Evolutionary conservation across 2,329 filamentous ascomycete genomes (phyloP).

Genomic region (Microsporum audouinii): DNA sequence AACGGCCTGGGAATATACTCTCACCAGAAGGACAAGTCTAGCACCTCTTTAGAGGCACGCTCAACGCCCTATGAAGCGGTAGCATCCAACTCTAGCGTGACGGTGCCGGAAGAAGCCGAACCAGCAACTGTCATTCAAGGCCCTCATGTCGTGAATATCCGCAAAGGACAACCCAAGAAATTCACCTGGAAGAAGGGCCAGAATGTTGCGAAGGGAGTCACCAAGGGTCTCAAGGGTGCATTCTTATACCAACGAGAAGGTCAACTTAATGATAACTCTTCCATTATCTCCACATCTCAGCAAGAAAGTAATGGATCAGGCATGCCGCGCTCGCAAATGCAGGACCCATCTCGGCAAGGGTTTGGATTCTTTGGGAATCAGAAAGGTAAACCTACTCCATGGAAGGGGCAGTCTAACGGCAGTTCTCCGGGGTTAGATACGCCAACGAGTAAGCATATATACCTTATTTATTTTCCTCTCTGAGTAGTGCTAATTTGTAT

Average conservation of each 20-base stretch:
- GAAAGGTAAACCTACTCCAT: slow-evolving; percentile 32
- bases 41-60: slow-evolving; percentile 32
- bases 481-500: slow-evolving; percentile 8
- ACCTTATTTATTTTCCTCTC: not conserved
- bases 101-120: slow-evolving; percentile 55
- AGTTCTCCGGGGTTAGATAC: slow-evolving; percentile 30
- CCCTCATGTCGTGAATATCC: slow-evolving; percentile 89
- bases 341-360: slow-evolving; percentile 44
- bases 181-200: slow-evolving; percentile 99
- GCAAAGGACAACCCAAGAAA: slow-evolving; percentile 87
- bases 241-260: slow-evolving; percentile 55
- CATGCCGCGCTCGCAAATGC: slow-evolving; percentile 30
- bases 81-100: slow-evolving; percentile 45
- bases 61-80: slow-evolving; percentile 40
- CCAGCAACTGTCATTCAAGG: slow-evolving; percentile 51
- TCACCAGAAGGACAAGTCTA: slow-evolving; percentile 42
- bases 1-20: slow-evolving; percentile 55
- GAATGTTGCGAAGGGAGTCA: slow-evolving; percentile 84
- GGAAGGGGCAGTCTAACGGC: slow-evolving; percentile 33
- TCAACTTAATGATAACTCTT: slow-evolving; percentile 52
- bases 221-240: slow-evolving; percentile 85
- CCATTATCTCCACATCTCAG: slow-evolving; percentile 46
- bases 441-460: slow-evolving; percentile 27
- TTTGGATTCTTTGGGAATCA: slow-evolving; percentile 59
- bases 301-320: slow-evolving; percentile 18